A percentile compares a stretch with the other conserved stretches of the same genome.
Conservation (phyloP, 2,329 filamentous ascomycete genomes). For the Botrytis paeoniae region DNA sequence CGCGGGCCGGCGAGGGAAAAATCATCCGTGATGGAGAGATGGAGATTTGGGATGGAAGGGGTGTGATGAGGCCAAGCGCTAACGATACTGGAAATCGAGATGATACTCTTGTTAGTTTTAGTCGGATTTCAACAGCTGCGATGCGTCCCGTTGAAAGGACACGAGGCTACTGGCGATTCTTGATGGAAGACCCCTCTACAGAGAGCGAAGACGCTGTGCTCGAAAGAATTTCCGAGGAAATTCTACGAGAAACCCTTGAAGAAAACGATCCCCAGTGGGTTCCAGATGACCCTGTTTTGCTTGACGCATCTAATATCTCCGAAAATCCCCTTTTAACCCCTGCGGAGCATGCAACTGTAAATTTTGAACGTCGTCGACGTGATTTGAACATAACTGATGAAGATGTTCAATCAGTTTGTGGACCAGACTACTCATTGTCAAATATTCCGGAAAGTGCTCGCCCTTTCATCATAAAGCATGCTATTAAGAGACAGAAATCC, state of each 20-base stretch:
- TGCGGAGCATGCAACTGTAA: neutral
- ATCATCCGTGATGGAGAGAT: conserved; percentile 63
- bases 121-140: conserved; percentile 4
- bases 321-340: neutral
- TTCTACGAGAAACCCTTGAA: neutral
- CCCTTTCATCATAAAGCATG: conserved; percentile 31
- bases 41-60: conserved; percentile 57
- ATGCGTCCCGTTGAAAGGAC: conserved; percentile 6
- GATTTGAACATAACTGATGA: conserved; percentile 34
- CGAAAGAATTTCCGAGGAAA: conserved; percentile 17
- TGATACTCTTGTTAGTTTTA: conserved; percentile 50
- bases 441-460: conserved; percentile 28
- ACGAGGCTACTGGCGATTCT: conserved; percentile 32
- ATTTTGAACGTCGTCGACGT: conserved; percentile 29
- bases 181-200: conserved; percentile 33
- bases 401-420: conserved; percentile 35
- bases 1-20: conserved; percentile 63
- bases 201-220: conserved; percentile 28
- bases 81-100: conserved; percentile 60
- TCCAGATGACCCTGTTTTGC: neutral
- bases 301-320: neutral
- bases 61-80: conserved; percentile 57
- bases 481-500: conserved; percentile 29
- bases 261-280: neutral
- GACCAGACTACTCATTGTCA: conserved; percentile 29